Evolutionary conservation across 345 rosid species (phyloP), one percentile per base, ranked within the genome.

Genomic region (Melastoma malabathricum): DNA sequence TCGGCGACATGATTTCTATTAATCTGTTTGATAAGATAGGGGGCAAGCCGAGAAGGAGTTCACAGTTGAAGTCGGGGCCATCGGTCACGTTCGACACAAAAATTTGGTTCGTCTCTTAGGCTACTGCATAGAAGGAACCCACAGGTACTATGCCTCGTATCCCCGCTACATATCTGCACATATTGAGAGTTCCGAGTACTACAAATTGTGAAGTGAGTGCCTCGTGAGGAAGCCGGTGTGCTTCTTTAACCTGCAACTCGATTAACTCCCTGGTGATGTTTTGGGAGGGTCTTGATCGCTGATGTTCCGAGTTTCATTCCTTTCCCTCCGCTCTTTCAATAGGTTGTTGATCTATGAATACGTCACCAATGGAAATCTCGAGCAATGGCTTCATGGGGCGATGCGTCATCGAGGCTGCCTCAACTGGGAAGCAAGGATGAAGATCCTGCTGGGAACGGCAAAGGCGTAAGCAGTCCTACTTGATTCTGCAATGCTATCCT

Each of bases 41-140:
- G 96, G 96, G 55, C 98, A 86, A 76, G 98, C 87, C 6, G 96
- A 90, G 69, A 90, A 80, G 73, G 98, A 86, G 65, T 86, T 90
- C 64, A 78, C 94, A 75, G 96, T 86, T 60, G 98, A 90, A 62
- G 96, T 90, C 45, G 98, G 86, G 52, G 98, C 98, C 34, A 90
- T 90, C 64, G 94, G 98, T 49, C 85, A 90, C 58, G 98, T 90
- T 13, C 71, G 96, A 61, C 98, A 90, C 70, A 90, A 90, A 71
- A 84, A 90, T 74, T 72, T 90, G 61, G 98, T 90, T 64, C 80
- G 98, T 39, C 96, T 90, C 65, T 72, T 90, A 44, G 98, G 98
- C 5, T 90, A 90, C 61, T 90, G 98, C 63, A 83, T 90, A 20
- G 98, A 86, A 76, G 98, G 98, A 65, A 84, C 86, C 38, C 96